Conservation (phyloP, 2,329 filamentous ascomycete genomes). For the Aspergillus eucalypticola region DNA sequence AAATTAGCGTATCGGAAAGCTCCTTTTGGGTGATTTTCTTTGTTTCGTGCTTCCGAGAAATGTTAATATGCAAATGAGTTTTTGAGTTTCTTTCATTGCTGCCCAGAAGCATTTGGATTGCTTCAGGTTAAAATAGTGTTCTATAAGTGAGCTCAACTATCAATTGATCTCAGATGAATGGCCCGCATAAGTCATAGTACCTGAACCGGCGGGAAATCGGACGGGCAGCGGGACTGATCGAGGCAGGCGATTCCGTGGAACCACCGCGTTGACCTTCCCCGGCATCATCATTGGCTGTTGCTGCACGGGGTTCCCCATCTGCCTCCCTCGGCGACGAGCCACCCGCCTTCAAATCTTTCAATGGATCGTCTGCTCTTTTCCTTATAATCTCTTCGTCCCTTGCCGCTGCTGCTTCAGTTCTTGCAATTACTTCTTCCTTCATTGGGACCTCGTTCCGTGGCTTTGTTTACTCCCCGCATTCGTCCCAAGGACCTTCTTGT, state of each 20-base stretch:
- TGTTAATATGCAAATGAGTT: too few species aligned
- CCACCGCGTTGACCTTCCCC: slow-evolving; percentile 4
- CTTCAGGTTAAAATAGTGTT: too few species aligned
- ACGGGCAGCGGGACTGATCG: slow-evolving; percentile 2
- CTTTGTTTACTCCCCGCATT: not conserved
- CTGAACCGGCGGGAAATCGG: not conserved
- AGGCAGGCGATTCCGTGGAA: slow-evolving; percentile 1
- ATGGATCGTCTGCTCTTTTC: not conserved
- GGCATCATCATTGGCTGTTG: not conserved
- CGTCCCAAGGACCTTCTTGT: not conserved
- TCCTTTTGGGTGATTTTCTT: not conserved
- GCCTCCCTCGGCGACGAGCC: not conserved
- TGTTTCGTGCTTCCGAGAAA: not conserved
- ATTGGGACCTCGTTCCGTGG: not conserved
- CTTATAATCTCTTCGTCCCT: not conserved
- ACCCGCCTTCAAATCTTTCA: not conserved
- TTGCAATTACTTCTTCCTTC: not conserved
- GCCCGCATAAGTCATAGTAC: not conserved
- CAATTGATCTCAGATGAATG: not conserved
- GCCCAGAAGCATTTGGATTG: too few species aligned
- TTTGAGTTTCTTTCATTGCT: too few species aligned
- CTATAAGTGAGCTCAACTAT: not conserved
- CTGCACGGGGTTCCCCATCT: not conserved
- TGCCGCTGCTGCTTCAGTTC: not conserved
- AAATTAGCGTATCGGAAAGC: slow-evolving; percentile 3